phyloP scores from a whole-genome alignment of 2,329 filamentous ascomycete genomes.

The Aspergillus pseudoglaucus region DNA sequence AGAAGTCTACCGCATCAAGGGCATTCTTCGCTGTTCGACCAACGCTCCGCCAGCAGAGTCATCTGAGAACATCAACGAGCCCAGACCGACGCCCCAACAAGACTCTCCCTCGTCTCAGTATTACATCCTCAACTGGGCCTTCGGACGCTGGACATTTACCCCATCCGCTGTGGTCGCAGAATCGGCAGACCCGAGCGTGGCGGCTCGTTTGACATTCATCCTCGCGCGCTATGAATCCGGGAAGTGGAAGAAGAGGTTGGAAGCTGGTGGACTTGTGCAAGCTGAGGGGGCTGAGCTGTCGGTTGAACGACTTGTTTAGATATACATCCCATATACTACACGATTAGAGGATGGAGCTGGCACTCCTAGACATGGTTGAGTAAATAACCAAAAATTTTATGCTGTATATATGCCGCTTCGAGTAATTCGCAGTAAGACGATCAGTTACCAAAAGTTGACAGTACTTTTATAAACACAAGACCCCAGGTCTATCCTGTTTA shows the following conservation, averaged over 20 bases:
- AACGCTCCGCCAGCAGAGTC: conserved; percentile 41
- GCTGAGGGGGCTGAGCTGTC: conserved; percentile 18
- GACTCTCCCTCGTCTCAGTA: conserved; percentile 37
- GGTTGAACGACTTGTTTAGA: conserved; percentile 31
- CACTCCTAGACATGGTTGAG: conserved; percentile 1
- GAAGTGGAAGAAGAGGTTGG: conserved; percentile 46
- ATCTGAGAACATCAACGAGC: conserved; percentile 34
- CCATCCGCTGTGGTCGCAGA: conserved; percentile 39
- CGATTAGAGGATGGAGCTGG: conserved; percentile 11
- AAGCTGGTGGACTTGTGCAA: conserved; percentile 33
- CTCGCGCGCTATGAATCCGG: conserved; percentile 41
- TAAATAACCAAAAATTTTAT: neutral
- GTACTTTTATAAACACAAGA: too few species aligned
- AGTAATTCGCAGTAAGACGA: neutral
- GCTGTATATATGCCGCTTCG: conserved; percentile 1
- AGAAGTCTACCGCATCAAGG: conserved; percentile 93
- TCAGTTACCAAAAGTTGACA: neutral
- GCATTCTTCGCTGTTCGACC: conserved; percentile 45
- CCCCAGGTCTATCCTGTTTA: too few species aligned
- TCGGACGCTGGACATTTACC: conserved; percentile 90
- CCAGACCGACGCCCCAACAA: conserved; percentile 6
- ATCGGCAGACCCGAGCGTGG: conserved; percentile 22
- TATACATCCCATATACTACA: neutral
- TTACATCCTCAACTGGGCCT: conserved; percentile 97
- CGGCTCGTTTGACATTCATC: conserved; percentile 41